Base-by-base conservation (phyloP, 805 yeast genomes). In the Spathaspora gorwiae region DNA sequence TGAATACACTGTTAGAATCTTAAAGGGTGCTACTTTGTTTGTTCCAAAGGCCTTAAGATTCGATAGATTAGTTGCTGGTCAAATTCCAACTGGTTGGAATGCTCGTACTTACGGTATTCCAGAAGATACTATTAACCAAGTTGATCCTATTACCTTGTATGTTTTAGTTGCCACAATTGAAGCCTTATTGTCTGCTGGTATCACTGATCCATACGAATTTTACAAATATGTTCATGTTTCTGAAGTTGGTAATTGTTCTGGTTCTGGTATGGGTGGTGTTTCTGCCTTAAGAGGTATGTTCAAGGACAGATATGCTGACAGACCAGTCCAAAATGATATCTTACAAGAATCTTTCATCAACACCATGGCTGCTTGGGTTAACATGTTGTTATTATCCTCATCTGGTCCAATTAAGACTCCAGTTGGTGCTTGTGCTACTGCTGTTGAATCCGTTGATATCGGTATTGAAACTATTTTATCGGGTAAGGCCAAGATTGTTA, bases 211-310 rank as follows among this genome's bases (percentile, higher is more conserved):
- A 53, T 94, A 90, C 67, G 99, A 94, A 75, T 89, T 95, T 79
- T 94, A 94, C 79, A 84, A 92, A 73, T 95, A 94, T 66, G 96
- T 95, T 42, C 99, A 94, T 68, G 95, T 94, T 47, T 90, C 98
- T 39, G 98, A 94, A 72, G 90, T 94, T 56, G 99, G 99, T 76
- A 95, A 92, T 80, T 90, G 98, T 79, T 86, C 96, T 40, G 99
- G 99, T 76, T 90, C 97, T 46, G 99, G 99, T 81, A 92, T 94
- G 96, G 99, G 99, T 73, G 99, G 99, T 84, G 95, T 92, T 59
- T 67, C 86, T 57, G 99, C 99, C 43, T 73, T 94, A 63, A 87
- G 95, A 68, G 97, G 97, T 59, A 94, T 94, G 98, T 94, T 90
- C 78, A 90, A 80, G 70, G 96, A 92, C 64, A 84, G 99, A 74